Base-by-base conservation (phyloP, 352 stramenopile species). In the Phytophthora vignae region DNA sequence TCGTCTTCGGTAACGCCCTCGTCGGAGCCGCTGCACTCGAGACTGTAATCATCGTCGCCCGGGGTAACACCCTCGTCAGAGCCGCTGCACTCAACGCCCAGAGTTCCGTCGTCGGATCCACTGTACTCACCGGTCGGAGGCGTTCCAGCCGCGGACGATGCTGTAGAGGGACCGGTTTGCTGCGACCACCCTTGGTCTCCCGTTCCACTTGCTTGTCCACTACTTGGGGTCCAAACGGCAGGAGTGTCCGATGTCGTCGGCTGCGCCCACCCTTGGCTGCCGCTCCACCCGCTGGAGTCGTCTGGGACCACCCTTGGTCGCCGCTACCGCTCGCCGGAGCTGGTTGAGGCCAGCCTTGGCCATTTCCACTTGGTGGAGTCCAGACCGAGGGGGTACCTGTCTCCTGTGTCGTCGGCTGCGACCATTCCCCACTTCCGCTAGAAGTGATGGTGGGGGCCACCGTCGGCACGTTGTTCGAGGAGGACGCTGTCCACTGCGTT, bases 1-100 rank as follows among this genome's bases (percentile, higher is more conserved):
- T 64, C 69, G n/a, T 56, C 42, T n/a, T 56, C 49, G 2, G 21
- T 25, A 15, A 27, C 33, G n/a, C 31, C 55, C 0, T 75, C 68
- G 10, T 64, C 58, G 2, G 69, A 76, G 27, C 63, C 69, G 22
- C 69, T 76, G 44, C 69, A 76, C 31, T 76, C 69, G 8, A 76
- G 56, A 58, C 63, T 65, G 25, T 29, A 29, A 29, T 29, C 29
- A 69, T 49, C 27, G 9, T 48, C 53, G 9, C 19, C 36, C 15
- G 22, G 22, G 9, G 27, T n/a, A 14, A 11, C 19, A 14, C 22
- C 49, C 50, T 50, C 19, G 22, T 61, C 64, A 4, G 64, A 71
- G 12, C 56, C 56, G 22, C 64, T 71, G 40, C 64, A 66, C 19
- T 71, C 64, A 10, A 69, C 40, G 2, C 31, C 25, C 17, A 64